phyloP scores from a whole-genome alignment of 73 alveolate genomes.

The Paramecium primaurelia region DNA sequence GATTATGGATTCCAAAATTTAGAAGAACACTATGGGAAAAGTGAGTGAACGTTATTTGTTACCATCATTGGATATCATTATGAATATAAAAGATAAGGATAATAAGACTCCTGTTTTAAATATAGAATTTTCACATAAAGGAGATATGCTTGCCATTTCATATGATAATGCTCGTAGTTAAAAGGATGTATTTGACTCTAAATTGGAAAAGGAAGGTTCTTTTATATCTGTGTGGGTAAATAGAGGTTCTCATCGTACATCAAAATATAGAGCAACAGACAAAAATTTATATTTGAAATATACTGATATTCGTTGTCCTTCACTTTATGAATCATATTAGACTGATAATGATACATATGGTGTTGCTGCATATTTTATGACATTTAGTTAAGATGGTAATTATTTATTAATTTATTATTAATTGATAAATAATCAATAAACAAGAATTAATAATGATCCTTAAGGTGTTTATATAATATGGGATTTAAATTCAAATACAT shows the following conservation, averaged over 20 bases:
- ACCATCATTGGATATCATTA: slow-evolving; percentile 25
- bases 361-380: slow-evolving; percentile 59
- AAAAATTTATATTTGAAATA: slow-evolving; percentile 47
- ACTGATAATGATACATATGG: slow-evolving; percentile 61
- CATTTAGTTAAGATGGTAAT: slow-evolving; percentile 51
- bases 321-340: slow-evolving; percentile 52
- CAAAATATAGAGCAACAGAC: slow-evolving; percentile 39
- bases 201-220: slow-evolving; percentile 61
- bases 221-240: slow-evolving; percentile 49
- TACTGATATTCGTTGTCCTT: slow-evolving; percentile 55
- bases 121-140: slow-evolving; percentile 49
- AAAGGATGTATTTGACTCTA: slow-evolving; percentile 39
- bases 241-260: slow-evolving; percentile 29
- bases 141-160: slow-evolving; percentile 59
- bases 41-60: slow-evolving; percentile 5
- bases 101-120: slow-evolving; percentile 55
- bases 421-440: slow-evolving; percentile 39
- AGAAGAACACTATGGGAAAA: slow-evolving; percentile 43
- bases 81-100: slow-evolving; percentile 40
- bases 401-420: slow-evolving; percentile 48
- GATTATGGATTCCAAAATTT: slow-evolving; percentile 63
- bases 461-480: slow-evolving; percentile 56
- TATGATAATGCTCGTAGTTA: slow-evolving; percentile 47
- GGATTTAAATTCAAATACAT: slow-evolving; percentile 55
- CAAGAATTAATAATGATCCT: slow-evolving; percentile 57